Conservation (phyloP, 306 rosid species). For the Pterocarpus macrocarpus region DNA sequence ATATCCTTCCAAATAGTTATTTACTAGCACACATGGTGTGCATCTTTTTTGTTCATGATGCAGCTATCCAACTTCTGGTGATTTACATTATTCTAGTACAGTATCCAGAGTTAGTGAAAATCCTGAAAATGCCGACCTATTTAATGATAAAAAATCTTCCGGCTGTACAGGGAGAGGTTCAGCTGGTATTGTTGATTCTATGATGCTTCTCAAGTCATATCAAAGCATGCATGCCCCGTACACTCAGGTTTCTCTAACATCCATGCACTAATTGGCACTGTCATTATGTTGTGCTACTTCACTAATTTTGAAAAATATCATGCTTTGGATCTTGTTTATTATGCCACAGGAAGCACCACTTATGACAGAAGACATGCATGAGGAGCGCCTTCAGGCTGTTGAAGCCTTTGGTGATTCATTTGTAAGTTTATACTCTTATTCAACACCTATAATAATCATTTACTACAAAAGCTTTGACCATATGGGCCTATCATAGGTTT, state of each 20-base stretch:
- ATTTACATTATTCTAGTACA: conserved; percentile 51
- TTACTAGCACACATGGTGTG: conserved; percentile 25
- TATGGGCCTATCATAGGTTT: background rate
- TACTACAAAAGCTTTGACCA: background rate
- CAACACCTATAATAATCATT: conserved; percentile 6
- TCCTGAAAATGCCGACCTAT: conserved; percentile 51
- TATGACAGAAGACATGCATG: conserved; percentile 94
- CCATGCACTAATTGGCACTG: conserved; percentile 13
- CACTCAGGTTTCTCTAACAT: conserved; percentile 69
- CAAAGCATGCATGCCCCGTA: conserved; percentile 78
- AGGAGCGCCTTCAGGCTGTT: conserved; percentile 80
- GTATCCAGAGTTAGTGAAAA: conserved; percentile 42
- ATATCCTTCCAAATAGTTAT: background rate
- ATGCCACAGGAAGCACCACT: conserved; percentile 71
- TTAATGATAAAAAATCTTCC: conserved; percentile 53
- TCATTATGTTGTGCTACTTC: conserved; percentile 11
- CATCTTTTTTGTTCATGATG: conserved; percentile 36
- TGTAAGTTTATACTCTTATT: conserved; percentile 58
- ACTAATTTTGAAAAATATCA: conserved; percentile 21
- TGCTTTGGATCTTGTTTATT: conserved; percentile 26
- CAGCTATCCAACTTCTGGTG: conserved; percentile 59
- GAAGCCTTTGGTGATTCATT: conserved; percentile 74
- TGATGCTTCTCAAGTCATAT: conserved; percentile 73
- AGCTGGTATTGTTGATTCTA: conserved; percentile 60
- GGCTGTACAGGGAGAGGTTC: conserved; percentile 68